Percentiles rank a stretch among this genome's conserved stretches.
These are phyloP conservation scores for Blastomyces parvus DNA, from an alignment of 2,329 filamentous ascomycete species.

Conservation along the genomic window DNA sequence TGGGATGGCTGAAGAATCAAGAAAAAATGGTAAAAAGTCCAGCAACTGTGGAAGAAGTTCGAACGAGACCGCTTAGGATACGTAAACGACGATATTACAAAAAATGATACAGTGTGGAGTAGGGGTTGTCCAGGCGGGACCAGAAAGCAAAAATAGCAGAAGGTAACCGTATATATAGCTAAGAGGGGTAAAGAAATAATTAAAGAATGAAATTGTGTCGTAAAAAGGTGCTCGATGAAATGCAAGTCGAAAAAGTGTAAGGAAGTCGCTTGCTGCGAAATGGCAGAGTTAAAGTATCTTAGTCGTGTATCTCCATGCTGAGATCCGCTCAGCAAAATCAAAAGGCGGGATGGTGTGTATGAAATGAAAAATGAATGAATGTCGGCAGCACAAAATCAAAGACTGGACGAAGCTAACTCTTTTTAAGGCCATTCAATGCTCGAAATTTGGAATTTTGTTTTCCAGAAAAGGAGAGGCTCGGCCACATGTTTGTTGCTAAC, in stretches of 20 bases:
- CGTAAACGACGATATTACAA: conserved; percentile 4
- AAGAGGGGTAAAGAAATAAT: neutral
- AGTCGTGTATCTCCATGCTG: neutral
- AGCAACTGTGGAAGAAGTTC: neutral
- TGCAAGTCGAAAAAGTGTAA: neutral
- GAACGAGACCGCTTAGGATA: neutral
- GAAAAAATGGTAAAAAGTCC: neutral
- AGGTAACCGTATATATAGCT: neutral
- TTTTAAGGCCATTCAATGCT: neutral
- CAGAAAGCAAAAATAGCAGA: neutral
- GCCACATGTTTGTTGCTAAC: neutral
- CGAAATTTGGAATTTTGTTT: neutral
- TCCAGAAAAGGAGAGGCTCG: neutral
- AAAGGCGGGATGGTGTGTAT: neutral
- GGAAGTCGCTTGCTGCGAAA: conserved; percentile 6
- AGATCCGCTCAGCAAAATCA: neutral
- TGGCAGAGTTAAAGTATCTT: neutral
- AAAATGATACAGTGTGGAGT: neutral
- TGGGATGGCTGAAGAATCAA: neutral
- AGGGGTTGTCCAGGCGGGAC: neutral
- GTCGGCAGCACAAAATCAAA: neutral
- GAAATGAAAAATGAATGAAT: neutral
- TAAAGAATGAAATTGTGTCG: conserved; percentile 1
- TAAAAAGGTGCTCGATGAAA: neutral
- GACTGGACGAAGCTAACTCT: neutral